Percentiles rank a stretch among this genome's conserved stretches.
Evolutionary conservation across 768 basidiomycete species (phyloP).

Genomic region (Mycena polygramma): DNA sequence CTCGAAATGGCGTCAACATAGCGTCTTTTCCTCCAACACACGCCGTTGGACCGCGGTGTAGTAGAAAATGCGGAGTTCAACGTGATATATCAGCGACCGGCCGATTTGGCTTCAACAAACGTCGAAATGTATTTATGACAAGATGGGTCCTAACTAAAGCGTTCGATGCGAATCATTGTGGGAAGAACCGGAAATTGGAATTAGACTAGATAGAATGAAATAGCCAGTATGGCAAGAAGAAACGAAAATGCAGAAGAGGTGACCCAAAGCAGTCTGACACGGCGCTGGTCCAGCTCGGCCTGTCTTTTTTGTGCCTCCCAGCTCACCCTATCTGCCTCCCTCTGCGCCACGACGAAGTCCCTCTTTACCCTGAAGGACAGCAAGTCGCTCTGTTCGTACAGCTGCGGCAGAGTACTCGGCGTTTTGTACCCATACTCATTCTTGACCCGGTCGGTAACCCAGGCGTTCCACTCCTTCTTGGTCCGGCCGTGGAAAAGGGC

Average conservation of each 20-base stretch:
- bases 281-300: constrained; percentile 65
- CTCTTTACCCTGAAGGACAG: constrained; percentile 75
- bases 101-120: constrained; percentile 15
- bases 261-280: constrained; percentile 45
- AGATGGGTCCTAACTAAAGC: constrained; percentile 19
- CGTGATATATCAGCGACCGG: constrained; percentile 13
- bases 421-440: constrained; percentile 82
- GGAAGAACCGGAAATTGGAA: constrained; percentile 27
- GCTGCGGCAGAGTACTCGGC: constrained; percentile 78
- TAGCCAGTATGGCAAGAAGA: constrained; percentile 35
- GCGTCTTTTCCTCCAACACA: too few relatives aligned
- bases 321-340: too few relatives aligned
- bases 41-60: too few relatives aligned
- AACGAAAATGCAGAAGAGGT: constrained; percentile 29
- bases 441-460: constrained; percentile 89
- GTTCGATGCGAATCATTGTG: constrained; percentile 28
- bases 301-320: constrained; percentile 68
- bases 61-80: constrained; percentile 37
- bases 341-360: too few relatives aligned
- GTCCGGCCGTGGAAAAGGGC: constrained; percentile 89
- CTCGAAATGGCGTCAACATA: too few relatives aligned
- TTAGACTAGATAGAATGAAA: constrained; percentile 31
- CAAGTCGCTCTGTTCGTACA: constrained; percentile 77
- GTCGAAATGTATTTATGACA: constrained; percentile 24
- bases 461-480: constrained; percentile 92